Evolutionary conservation across 768 basidiomycete genomes (phyloP), one percentile per base, ranked within the genome.

Genomic region (Pulveroboletus sp.): DNA sequence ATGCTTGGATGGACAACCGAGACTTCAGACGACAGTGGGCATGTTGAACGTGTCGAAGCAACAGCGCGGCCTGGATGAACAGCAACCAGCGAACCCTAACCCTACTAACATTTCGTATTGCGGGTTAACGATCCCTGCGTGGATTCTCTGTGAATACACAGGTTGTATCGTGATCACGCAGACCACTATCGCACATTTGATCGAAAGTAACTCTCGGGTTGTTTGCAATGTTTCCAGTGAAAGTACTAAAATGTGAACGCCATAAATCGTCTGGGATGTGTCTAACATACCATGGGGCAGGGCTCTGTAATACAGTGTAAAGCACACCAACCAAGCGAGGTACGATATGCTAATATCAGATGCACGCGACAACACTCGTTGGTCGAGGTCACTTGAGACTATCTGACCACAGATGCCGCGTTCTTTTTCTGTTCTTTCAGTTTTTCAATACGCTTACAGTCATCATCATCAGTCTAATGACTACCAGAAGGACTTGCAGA

Each of bases 351-450:
- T 21, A 48, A 18, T 18, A 12, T 18, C 27, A 24, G 36, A 38
- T 50, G 12, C 7, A 6, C 9, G 6, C 10, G 24, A 39, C 18
- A 15, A 1, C 18, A 12, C 15, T 39, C 11, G n/a, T 12, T 32
- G 8, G 36, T 3, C 12, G 11, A 6, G n/a, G 12, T 33, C 27
- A 15, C 21, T 7, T 1, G 11, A 27, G 17, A 15, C n/a, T 9
- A 52, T 45, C 28, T 61, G 35, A 38, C 33, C 30, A 26, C 30
- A 0, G 47, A 31, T 26, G 49, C 56, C 9, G 68, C 70, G 46
- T 71, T 73, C 67, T 81, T 86, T 71, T 90, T 91, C 69, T 88
- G 84, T 58, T 87, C 89, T 60, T 92, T 92, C 57, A 89, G 64
- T 63, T 80, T 78, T 8, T 87, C 86, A 47, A 92, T 88, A 8